Conservation (phyloP, 176 grass and related monocot genomes). For the Musa acuminata region DNA sequence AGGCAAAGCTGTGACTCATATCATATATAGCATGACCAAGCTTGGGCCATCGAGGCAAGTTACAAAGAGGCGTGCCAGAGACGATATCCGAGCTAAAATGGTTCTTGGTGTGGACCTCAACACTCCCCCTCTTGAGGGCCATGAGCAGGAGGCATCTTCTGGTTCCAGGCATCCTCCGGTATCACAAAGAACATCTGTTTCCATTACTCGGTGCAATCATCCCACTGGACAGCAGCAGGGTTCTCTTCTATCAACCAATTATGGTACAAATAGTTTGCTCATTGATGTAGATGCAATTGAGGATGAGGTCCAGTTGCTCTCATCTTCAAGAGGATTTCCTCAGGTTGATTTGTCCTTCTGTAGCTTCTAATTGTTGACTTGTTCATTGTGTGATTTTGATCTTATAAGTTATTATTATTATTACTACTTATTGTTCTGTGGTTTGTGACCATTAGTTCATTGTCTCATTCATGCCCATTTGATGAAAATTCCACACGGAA, state of each 20-base stretch:
- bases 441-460: too few species aligned
- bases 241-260: neutral
- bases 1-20: neutral
- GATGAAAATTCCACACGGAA: too few species aligned
- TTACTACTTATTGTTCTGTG: too few species aligned
- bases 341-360: conserved; percentile 32
- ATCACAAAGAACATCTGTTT: neutral
- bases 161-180: neutral
- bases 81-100: neutral
- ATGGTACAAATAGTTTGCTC: conserved; percentile 29
- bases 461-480: too few species aligned
- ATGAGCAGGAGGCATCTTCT: neutral
- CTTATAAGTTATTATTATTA: too few species aligned
- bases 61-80: neutral
- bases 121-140: neutral
- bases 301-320: conserved; percentile 53
- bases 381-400: too few species aligned
- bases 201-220: neutral
- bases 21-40: neutral
- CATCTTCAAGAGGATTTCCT: conserved; percentile 33
- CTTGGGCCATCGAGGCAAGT: neutral
- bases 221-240: neutral
- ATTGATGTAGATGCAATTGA: conserved; percentile 51
- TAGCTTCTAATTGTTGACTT: neutral
- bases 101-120: conserved; percentile 14